Percentiles rank a stretch among this genome's conserved stretches.
Conservation (phyloP, 2,329 filamentous ascomycete genomes). For the Xylariales sp. region DNA sequence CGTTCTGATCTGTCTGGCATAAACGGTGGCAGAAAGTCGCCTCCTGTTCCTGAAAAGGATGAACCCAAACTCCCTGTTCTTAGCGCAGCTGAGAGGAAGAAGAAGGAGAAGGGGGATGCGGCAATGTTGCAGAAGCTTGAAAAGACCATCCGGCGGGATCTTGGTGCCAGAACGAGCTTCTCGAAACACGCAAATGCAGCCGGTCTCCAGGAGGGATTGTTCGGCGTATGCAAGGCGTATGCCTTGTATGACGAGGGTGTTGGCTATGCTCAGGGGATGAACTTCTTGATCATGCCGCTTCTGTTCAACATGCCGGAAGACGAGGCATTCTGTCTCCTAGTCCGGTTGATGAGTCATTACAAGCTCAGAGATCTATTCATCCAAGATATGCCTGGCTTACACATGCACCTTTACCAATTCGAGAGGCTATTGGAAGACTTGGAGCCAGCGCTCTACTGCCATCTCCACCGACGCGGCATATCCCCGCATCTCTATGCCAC, state of each 20-base stretch:
- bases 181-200: conserved; percentile 92
- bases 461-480: conserved; percentile 82
- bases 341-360: conserved; percentile 95
- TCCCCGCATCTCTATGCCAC: conserved; percentile 92
- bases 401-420: conserved; percentile 91
- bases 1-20: conserved; percentile 70
- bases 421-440: conserved; percentile 90
- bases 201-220: conserved; percentile 87
- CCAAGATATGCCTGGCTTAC: conserved; percentile 92
- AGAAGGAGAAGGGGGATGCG: conserved; percentile 74
- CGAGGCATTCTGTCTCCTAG: conserved; percentile 90
- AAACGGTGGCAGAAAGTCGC: conserved; percentile 48
- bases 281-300: conserved; percentile 94
- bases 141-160: conserved; percentile 84
- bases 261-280: conserved; percentile 98
- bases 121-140: conserved; percentile 76
- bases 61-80: conserved; percentile 65
- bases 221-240: conserved; percentile 96
- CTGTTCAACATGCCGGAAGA: conserved; percentile 98
- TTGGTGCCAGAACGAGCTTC: conserved; percentile 90
- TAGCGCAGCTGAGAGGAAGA: conserved; percentile 64
- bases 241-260: conserved; percentile 92
- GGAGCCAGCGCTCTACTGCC: conserved; percentile 91
- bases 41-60: conserved; percentile 57
- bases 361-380: conserved; percentile 88